Evolutionary conservation across 1,284 basidiomycete species (phyloP), one percentile per base, ranked within the genome.

Genomic region (Trichosporon coremiiforme): DNA sequence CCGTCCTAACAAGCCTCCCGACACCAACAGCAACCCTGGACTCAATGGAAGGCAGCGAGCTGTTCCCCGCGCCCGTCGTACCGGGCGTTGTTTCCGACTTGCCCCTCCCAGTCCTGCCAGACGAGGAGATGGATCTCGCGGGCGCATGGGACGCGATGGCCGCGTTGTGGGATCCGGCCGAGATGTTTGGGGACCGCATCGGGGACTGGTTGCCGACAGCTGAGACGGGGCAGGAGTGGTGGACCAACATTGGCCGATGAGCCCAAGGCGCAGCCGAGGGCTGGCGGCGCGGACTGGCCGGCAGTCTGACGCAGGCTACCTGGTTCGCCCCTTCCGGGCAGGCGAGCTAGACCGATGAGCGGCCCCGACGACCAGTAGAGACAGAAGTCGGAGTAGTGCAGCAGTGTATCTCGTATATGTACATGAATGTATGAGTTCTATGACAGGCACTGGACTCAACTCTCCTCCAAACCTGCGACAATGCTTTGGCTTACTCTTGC

Each of bases 61-160:
- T 64, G 8, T 36, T 50, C 53, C 35, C 66, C 8, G 15, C 50
- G 22, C 25, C 66, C 36, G 20, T 64, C 20, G 63, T 20, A 1
- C 17, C 4, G 20, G 63, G 22, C 57, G 20, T 60, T 31, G 57
- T 8, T 1, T 8, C 12, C 41, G 25, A 31, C 29, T 17, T 65
- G 25, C 41, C 57, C 31, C 29, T 60, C 35, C 22, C 63, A 10
- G 63, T 38, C 22, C 63, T 45, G n/a, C 22, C 60, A 2, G 64
- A 38, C n/a, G 63, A 47, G n/a, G 68, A 67, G 31, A 60, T 60
- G 57, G 69, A 68, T 60, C 67, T 71, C 47, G 68, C 68, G 0
- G 70, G 70, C 17, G 75, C 75, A 13, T 78, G 76, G 76, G 75
- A 76, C 67, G 75, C 75, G 4, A 78, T 78, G 76, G 76, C 69